A percentile compares a stretch with the other conserved stretches of the same genome.
Evolutionary conservation across 2,329 filamentous ascomycete species (phyloP).

Genomic region (Cercospora nicotianae): DNA sequence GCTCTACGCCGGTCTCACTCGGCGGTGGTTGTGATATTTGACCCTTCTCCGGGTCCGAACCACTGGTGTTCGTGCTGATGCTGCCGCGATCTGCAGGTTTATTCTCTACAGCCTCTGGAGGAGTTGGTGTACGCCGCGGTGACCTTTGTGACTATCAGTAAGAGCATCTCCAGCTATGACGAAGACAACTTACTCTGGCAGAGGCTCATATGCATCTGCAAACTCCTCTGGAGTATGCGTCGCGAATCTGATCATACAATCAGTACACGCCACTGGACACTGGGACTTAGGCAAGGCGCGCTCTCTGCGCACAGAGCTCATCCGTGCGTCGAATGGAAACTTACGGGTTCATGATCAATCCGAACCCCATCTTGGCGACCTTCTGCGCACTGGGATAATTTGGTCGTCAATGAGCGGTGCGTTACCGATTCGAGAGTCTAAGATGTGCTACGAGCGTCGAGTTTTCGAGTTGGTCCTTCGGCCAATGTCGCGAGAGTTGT

Average conservation of each 20-base stretch:
- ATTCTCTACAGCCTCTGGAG: neutral
- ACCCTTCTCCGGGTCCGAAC: slow-evolving; percentile 6
- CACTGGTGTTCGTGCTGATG: neutral
- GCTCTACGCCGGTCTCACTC: neutral
- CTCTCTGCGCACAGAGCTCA: neutral
- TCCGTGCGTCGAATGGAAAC: neutral
- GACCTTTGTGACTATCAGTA: neutral
- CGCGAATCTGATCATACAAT: slow-evolving; percentile 41
- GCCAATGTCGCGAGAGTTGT: neutral
- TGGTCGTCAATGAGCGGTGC: neutral
- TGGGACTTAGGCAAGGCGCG: neutral
- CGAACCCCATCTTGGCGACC: neutral
- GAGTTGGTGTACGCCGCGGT: neutral
- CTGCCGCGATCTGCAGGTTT: neutral
- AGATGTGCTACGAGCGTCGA: neutral
- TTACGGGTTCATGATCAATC: slow-evolving; percentile 6
- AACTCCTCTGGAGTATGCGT: slow-evolving; percentile 53
- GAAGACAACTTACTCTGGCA: slow-evolving; percentile 40
- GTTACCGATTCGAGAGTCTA: neutral
- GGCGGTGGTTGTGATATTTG: neutral
- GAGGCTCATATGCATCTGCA: slow-evolving; percentile 52
- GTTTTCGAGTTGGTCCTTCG: neutral
- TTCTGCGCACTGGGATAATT: neutral
- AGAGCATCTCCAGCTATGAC: neutral
- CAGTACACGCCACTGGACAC: neutral